A percentile compares a stretch with the other conserved stretches of the same genome.
These are phyloP conservation scores for Incumbomyces delicatus DNA, from an alignment of 2,329 filamentous ascomycete species.

Conservation along the genomic window DNA sequence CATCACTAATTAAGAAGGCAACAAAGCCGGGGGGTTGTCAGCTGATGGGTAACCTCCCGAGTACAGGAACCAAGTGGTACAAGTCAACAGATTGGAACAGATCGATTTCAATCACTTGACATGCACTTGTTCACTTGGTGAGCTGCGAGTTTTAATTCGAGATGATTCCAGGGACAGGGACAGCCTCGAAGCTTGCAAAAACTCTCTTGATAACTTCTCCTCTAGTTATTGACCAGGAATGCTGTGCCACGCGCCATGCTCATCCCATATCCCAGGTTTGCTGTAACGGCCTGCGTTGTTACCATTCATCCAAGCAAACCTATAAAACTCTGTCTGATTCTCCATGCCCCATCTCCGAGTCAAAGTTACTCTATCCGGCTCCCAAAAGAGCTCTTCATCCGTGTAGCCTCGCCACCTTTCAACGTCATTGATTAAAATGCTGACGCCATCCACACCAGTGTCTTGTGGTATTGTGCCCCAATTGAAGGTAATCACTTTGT, in stretches of 20 bases:
- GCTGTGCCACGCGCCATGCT: conserved; percentile 15
- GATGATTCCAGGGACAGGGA: no score
- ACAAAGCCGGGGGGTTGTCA: no score
- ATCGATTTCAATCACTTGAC: no score
- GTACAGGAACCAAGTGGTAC: no score
- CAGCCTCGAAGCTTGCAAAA: no score
- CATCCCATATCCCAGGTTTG: conserved; percentile 18
- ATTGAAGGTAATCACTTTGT: conserved; percentile 35
- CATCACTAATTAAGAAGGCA: no score
- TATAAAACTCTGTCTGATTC: conserved; percentile 33
- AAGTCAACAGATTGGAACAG: no score
- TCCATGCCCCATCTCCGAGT: conserved; percentile 10
- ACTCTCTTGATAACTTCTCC: no score
- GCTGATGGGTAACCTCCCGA: no score
- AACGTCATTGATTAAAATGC: conserved; percentile 54
- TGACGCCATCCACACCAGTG: conserved; percentile 44
- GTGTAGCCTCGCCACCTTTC: conserved; percentile 50
- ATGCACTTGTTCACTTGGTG: no score
- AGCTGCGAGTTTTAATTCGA: no score
- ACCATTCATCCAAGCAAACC: conserved; percentile 35
- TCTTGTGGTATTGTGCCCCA: conserved; percentile 30
- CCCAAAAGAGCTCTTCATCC: conserved; percentile 38
- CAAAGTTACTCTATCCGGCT: conserved; percentile 21
- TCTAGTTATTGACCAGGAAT: background rate
- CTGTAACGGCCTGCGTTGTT: conserved; percentile 17